phyloP scores from a whole-genome alignment of 176 grass and related monocot genomes.

The Pharus latifolius region DNA sequence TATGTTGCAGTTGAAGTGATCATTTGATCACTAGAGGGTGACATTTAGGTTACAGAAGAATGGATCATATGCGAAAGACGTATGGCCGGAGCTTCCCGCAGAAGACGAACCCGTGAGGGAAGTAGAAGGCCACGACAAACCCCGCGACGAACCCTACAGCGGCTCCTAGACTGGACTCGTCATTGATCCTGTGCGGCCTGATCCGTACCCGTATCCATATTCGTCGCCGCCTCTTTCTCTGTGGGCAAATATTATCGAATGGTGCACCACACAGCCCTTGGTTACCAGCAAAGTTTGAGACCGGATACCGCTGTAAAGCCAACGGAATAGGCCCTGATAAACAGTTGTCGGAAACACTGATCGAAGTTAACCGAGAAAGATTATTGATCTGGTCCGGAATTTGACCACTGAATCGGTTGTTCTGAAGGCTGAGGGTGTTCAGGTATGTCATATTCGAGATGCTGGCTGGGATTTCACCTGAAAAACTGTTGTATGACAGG shows the following conservation, averaged over 20 bases:
- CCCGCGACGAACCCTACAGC: not conserved
- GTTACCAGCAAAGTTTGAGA: not conserved
- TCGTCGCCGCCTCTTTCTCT: not conserved
- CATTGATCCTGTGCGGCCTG: not conserved
- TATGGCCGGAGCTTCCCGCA: not conserved
- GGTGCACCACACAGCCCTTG: not conserved
- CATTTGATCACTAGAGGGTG: no score
- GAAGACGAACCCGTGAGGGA: not conserved
- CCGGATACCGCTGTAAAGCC: rapidly evolving
- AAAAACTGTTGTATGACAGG: conserved; percentile 41
- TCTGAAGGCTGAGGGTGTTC: conserved; percentile 17
- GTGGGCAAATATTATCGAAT: not conserved
- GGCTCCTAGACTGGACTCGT: not conserved
- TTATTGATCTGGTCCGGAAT: not conserved
- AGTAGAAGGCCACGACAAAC: conserved; percentile 12
- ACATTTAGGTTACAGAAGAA: not conserved
- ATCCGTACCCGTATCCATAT: no score
- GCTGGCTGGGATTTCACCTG: conserved; percentile 13
- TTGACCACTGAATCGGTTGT: conserved; percentile 21
- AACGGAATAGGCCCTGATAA: not conserved
- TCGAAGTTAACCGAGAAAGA: not conserved
- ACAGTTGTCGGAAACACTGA: conserved; percentile 27
- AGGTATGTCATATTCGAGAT: not conserved
- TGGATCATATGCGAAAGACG: not conserved
- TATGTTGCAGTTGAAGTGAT: no score